A percentile compares a stretch with the other conserved stretches of the same genome.
Conservation (phyloP, 768 basidiomycete genomes). For the Pholiota molesta region DNA sequence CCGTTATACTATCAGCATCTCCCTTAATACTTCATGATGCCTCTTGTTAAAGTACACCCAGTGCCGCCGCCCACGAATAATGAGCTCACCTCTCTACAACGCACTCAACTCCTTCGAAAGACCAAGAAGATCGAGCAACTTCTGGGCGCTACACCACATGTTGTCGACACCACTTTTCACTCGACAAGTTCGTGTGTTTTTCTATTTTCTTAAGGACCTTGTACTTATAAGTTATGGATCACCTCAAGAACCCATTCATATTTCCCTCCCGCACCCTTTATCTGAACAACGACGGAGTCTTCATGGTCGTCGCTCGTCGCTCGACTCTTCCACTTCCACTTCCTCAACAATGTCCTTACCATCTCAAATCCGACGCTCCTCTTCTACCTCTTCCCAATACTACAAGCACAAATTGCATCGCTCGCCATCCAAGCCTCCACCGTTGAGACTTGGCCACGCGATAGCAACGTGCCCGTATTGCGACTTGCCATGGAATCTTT, state of each 20-base stretch:
- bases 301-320: conserved; percentile 26
- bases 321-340: conserved; percentile 27
- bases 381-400: conserved; percentile 1
- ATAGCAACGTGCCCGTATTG: conserved; percentile 21
- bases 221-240: background rate
- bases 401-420: conserved; percentile 7
- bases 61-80: conserved; percentile 63
- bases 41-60: conserved; percentile 35
- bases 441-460: conserved; percentile 17
- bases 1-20: background rate
- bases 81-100: conserved; percentile 49
- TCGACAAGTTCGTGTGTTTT: background rate
- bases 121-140: conserved; percentile 63
- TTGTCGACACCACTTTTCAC: conserved; percentile 39
- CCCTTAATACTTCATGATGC: background rate
- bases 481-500: conserved; percentile 22
- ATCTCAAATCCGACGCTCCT: conserved; percentile 9
- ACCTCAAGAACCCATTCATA: conserved; percentile 22
- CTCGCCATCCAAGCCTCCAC: background rate
- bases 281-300: conserved; percentile 14
- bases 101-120: conserved; percentile 57
- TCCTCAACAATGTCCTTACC: conserved; percentile 24
- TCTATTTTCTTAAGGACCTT: background rate
- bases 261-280: conserved; percentile 20
- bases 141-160: conserved; percentile 61